Conservation (phyloP, 306 rosid species). For the Quillaja saponaria region DNA sequence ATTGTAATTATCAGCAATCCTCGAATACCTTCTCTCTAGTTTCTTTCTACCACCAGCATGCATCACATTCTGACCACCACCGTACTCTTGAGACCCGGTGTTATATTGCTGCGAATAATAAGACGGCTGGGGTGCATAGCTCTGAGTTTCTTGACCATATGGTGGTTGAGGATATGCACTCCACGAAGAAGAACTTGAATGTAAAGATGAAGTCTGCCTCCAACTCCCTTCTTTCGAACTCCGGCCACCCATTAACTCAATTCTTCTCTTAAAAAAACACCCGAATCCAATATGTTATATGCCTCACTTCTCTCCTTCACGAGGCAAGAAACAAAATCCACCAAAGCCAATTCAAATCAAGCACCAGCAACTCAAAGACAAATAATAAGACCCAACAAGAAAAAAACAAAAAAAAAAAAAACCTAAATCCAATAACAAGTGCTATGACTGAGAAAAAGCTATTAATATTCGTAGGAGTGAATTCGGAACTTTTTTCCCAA, state of each 20-base stretch:
- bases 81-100: background rate
- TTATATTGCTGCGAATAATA: conserved; percentile 41
- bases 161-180: conserved; percentile 30
- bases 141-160: conserved; percentile 47
- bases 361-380: conserved; percentile 20
- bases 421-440: conserved; percentile 3
- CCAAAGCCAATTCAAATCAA: conserved; percentile 11
- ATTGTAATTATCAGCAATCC: conserved; percentile 70
- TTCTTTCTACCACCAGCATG: conserved; percentile 26
- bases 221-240: conserved; percentile 60
- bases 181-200: conserved; percentile 42
- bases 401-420: background rate
- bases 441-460: too few species aligned
- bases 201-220: conserved; percentile 48
- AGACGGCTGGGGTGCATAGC: conserved; percentile 49
- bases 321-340: conserved; percentile 26
- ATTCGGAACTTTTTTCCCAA: too few species aligned
- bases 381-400: background rate
- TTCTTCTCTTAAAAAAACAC: conserved; percentile 18
- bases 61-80: background rate
- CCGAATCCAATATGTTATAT: background rate
- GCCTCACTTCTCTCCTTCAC: conserved; percentile 16
- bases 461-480: too few species aligned
- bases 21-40: conserved; percentile 76
- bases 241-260: conserved; percentile 69